Conservation (phyloP, 1,139 yeast species). For the Blastobotrys illinoisensis region DNA sequence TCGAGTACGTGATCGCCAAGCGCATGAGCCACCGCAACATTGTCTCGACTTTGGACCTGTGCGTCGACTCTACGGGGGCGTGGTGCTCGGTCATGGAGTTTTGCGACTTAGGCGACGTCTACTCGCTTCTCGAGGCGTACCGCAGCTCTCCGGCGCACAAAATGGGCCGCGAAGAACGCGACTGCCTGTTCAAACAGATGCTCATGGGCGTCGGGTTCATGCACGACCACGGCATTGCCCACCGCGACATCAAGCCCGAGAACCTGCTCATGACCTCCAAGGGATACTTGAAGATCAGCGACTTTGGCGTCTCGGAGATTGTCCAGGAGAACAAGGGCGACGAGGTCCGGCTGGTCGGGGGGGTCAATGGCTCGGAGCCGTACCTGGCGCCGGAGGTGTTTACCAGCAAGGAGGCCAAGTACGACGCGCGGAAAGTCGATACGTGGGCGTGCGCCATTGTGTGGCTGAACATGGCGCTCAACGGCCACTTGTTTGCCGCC, state of each 20-base stretch:
- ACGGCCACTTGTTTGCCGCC: conserved; percentile 31
- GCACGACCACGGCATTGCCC: conserved; percentile 67
- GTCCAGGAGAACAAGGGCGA: conserved; percentile 40
- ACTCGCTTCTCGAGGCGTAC: conserved; percentile 45
- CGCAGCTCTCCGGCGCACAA: conserved; percentile 21
- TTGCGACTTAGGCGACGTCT: conserved; percentile 70
- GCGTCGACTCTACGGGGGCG: conserved; percentile 23
- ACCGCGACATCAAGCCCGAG: conserved; percentile 70
- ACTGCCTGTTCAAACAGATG: conserved; percentile 65
- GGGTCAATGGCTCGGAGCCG: conserved; percentile 63
- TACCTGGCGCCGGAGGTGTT: conserved; percentile 88
- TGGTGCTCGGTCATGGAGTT: conserved; percentile 75
- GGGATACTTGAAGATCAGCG: conserved; percentile 67
- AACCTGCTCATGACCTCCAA: conserved; percentile 59
- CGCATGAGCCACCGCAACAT: conserved; percentile 66
- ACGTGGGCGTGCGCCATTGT: conserved; percentile 88
- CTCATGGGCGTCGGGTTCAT: conserved; percentile 65
- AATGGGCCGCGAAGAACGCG: conserved; percentile 41
- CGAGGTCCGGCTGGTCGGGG: conserved; percentile 11
- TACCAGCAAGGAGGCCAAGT: conserved; percentile 28
- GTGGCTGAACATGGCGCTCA: conserved; percentile 71
- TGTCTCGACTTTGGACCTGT: conserved; percentile 59
- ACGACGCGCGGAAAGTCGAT: conserved; percentile 79
- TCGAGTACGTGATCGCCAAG: conserved; percentile 73
- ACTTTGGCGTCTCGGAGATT: conserved; percentile 61